Evolutionary conservation across 345 rosid species (phyloP).

Genomic region (Erysimum cheiranthoides): DNA sequence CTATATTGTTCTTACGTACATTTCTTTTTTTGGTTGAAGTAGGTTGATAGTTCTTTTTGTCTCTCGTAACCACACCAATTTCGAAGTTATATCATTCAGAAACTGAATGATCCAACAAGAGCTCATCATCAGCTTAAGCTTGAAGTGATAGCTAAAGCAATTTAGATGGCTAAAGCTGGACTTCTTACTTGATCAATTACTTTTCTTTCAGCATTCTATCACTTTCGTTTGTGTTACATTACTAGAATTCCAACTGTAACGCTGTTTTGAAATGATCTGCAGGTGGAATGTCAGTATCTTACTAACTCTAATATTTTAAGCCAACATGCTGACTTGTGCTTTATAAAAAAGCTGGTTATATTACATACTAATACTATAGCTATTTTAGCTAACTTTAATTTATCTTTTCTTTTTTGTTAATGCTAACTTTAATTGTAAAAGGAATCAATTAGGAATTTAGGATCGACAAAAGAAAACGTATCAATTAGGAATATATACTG

Average conservation of each 20-base stretch:
- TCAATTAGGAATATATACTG: no score
- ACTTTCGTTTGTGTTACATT: not conserved
- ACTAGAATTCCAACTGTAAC: not conserved
- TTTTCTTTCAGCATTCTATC: not conserved
- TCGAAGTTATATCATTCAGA: not conserved
- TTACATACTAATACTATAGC: no score
- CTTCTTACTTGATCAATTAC: not conserved
- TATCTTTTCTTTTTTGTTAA: no score
- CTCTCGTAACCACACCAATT: not conserved
- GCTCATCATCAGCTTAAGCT: not conserved
- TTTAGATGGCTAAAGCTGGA: not conserved
- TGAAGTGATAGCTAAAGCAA: not conserved
- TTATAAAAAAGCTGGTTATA: no score
- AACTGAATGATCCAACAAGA: not conserved
- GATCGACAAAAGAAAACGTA: no score
- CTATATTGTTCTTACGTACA: not conserved
- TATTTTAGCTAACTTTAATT: no score
- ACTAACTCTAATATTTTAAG: no score
- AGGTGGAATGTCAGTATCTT: no score
- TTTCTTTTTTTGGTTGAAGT: not conserved
- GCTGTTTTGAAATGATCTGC: no score
- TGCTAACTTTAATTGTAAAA: no score
- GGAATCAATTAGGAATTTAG: no score
- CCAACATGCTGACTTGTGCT: no score
- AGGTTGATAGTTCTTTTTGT: not conserved